These are phyloP conservation scores for Lobosporangium transversale DNA, from an alignment of 192 early-diverging fungal genomes.

Conservation along the genomic window DNA sequence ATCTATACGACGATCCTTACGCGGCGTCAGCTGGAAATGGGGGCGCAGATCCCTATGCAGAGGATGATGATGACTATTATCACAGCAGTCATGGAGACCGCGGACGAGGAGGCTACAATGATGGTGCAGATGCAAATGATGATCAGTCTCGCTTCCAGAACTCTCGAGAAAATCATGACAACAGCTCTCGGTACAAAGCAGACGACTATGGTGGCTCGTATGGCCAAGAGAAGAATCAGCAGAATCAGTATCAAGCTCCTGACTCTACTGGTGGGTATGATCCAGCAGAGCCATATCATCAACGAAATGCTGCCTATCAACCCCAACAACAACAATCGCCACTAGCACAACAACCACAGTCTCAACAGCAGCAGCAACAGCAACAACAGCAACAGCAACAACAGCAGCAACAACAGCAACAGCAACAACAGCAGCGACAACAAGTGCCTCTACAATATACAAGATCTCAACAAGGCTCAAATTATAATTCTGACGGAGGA, in stretches of 20 bases:
- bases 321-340: conserved; percentile 18
- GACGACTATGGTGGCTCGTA: conserved; percentile 1
- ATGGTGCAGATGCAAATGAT: conserved; percentile 10
- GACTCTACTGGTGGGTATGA: conserved; percentile 15
- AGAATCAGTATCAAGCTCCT: not conserved
- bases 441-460: conserved; percentile 1
- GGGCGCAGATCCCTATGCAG: conserved; percentile 29
- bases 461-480: conserved; percentile 1
- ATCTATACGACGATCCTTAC: conserved; percentile 52
- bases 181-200: not conserved
- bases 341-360: too few species aligned
- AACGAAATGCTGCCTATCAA: conserved; percentile 10
- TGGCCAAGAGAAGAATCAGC: not conserved
- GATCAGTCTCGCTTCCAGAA: conserved; percentile 20
- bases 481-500: conserved; percentile 5
- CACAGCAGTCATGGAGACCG: conserved; percentile 17
- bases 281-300: conserved; percentile 27
- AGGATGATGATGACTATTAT: conserved; percentile 48
- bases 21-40: conserved; percentile 22
- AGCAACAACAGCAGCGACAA: conserved; percentile 9
- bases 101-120: conserved; percentile 10
- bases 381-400: not conserved
- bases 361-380: conserved; percentile 8
- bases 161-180: conserved; percentile 7
- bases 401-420: not conserved